These are phyloP conservation scores for Cyclocybe aegerita DNA, from an alignment of 768 basidiomycete species.

Conservation along the genomic window DNA sequence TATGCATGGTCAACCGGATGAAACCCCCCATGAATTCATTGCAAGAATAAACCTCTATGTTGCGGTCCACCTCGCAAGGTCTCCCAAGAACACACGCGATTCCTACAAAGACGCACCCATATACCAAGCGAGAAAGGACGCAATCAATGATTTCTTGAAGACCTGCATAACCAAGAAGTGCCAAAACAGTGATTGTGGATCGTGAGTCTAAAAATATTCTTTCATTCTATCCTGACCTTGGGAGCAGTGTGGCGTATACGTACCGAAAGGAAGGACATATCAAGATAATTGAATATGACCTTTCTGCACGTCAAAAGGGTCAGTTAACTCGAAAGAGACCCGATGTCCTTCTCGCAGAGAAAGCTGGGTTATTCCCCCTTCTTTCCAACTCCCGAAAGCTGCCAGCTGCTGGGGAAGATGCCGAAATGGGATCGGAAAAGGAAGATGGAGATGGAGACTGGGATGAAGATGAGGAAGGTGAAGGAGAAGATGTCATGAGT, in stretches of 20 bases:
- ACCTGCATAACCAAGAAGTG: conserved; percentile 70
- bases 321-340: conserved; percentile 63
- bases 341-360: conserved; percentile 67
- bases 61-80: conserved; percentile 46
- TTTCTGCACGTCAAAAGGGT: conserved; percentile 75
- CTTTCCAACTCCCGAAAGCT: conserved; percentile 19
- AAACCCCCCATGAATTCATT: conserved; percentile 62
- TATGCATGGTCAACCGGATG: conserved; percentile 45
- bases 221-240: neutral
- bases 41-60: conserved; percentile 67
- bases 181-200: conserved; percentile 71
- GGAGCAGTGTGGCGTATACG: conserved; percentile 69
- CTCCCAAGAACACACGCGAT: conserved; percentile 65
- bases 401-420: conserved; percentile 30
- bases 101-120: conserved; percentile 87
- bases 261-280: conserved; percentile 93
- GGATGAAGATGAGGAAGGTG: conserved; percentile 50
- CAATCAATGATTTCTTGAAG: conserved; percentile 82
- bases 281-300: conserved; percentile 93
- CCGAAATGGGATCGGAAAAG: conserved; percentile 50
- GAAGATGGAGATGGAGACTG: conserved; percentile 50
- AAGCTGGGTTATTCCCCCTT: conserved; percentile 28
- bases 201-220: conserved; percentile 49
- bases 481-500: conserved; percentile 33
- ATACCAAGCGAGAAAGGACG: conserved; percentile 81